Percentiles rank a stretch among this genome's conserved stretches.
These are phyloP conservation scores for Monosporascus sp. DNA, from an alignment of 2,329 filamentous ascomycete species.

Conservation along the genomic window DNA sequence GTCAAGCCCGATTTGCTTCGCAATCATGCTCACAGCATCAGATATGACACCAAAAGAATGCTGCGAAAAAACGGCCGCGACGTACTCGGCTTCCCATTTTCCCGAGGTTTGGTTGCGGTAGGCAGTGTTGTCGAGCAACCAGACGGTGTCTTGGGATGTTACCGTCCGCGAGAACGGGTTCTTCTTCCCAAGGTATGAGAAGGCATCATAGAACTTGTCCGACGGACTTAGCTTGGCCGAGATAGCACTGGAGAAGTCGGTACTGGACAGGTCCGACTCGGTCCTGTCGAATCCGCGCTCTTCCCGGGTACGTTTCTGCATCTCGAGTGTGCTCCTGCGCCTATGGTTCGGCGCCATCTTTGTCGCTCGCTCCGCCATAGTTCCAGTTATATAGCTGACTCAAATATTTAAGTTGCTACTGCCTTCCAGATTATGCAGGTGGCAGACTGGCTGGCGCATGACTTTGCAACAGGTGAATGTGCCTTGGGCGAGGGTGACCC, in stretches of 20 bases:
- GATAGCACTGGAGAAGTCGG: conserved; percentile 24
- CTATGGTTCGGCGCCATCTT: conserved; percentile 16
- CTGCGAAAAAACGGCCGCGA: conserved; percentile 74
- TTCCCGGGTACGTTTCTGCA: conserved; percentile 46
- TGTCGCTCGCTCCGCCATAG: not conserved
- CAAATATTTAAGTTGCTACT: not conserved
- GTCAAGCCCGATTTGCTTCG: conserved; percentile 61
- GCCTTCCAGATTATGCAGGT: not conserved
- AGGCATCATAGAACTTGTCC: conserved; percentile 30
- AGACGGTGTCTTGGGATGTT: conserved; percentile 65
- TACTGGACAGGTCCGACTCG: conserved; percentile 41
- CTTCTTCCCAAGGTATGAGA: conserved; percentile 45
- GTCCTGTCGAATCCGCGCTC: conserved; percentile 44
- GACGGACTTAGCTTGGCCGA: conserved; percentile 13
- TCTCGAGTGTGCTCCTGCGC: conserved; percentile 26
- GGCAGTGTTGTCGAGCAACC: conserved; percentile 88
- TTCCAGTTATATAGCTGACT: not conserved
- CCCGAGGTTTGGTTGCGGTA: conserved; percentile 49
- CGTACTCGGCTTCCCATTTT: conserved; percentile 75
- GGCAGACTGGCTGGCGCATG: too few species aligned
- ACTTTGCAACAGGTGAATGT: too few species aligned
- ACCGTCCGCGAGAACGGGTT: conserved; percentile 59
- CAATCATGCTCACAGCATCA: conserved; percentile 64
- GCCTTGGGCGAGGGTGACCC: too few species aligned
- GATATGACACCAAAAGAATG: conserved; percentile 62